These are phyloP conservation scores for Sporothrix luriei DNA, from an alignment of 2,329 filamentous ascomycete species.

Conservation along the genomic window DNA sequence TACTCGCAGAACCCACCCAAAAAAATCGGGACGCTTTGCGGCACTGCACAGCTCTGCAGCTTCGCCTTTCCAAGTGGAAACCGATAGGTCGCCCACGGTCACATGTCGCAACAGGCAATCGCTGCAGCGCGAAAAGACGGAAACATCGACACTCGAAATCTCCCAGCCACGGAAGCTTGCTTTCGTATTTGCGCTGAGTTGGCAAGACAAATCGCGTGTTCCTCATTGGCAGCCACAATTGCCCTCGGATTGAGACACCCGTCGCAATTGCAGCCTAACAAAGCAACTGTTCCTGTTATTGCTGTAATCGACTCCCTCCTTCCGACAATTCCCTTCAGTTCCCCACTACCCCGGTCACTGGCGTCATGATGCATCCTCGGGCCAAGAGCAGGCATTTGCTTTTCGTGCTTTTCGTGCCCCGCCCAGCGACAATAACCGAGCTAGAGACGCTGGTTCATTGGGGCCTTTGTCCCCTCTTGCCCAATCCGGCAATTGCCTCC, in stretches of 20 bases:
- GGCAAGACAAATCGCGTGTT: not conserved
- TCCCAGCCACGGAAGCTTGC: not conserved
- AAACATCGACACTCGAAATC: not conserved
- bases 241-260: conserved; percentile 23
- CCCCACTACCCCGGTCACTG: conserved; percentile 31
- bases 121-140: not conserved
- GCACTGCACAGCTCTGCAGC: not conserved
- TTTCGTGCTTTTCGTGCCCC: conserved; percentile 30
- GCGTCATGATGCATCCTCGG: conserved; percentile 33
- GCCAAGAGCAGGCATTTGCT: conserved; percentile 21
- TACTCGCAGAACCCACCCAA: not conserved
- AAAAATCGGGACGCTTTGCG: not conserved
- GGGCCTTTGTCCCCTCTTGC: conserved; percentile 14
- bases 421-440: conserved; percentile 34
- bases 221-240: conserved; percentile 4
- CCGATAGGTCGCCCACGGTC: not conserved
- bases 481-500: conserved; percentile 3
- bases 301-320: conserved; percentile 18
- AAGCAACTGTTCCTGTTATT: conserved; percentile 21
- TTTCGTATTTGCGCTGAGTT: conserved; percentile 8
- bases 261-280: conserved; percentile 25
- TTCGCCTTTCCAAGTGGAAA: conserved; percentile 24
- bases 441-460: conserved; percentile 26
- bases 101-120: conserved; percentile 1
- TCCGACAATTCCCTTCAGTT: conserved; percentile 34